Evolutionary conservation across 768 basidiomycete genomes (phyloP).

Genomic region (Calocybe gangraenosa): DNA sequence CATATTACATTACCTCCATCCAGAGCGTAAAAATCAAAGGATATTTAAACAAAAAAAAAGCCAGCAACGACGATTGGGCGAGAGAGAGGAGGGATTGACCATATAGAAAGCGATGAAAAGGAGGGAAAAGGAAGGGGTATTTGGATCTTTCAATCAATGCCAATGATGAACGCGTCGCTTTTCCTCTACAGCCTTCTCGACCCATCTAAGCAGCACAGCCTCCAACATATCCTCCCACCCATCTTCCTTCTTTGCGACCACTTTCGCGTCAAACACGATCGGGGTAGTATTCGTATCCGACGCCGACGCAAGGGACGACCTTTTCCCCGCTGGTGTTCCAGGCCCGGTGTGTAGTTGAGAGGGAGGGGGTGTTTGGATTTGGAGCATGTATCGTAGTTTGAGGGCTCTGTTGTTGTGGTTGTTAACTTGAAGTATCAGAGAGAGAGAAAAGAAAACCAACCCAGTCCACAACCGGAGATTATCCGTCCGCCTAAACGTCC

Average conservation of each 20-base stretch:
- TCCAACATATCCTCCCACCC: constrained; percentile 86
- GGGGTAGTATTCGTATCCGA: no score
- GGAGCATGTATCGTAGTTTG: constrained; percentile 77
- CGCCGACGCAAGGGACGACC: no score
- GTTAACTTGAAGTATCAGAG: constrained; percentile 19
- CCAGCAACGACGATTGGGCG: no score
- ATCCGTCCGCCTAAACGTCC: constrained; percentile 85
- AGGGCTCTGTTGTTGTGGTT: no score
- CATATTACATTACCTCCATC: no score
- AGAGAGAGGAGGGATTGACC: no score
- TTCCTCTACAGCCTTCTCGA: constrained; percentile 67
- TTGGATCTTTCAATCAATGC: no score
- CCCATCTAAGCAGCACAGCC: constrained; percentile 58
- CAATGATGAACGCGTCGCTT: constrained; percentile 26
- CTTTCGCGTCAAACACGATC: constrained; percentile 65
- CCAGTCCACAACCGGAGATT: constrained; percentile 84
- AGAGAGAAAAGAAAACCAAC: constrained; percentile 38
- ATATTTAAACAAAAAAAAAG: no score
- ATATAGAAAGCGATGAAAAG: no score
- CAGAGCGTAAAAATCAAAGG: no score
- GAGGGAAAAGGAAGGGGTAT: no score
- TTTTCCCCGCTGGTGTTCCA: constrained; percentile 9
- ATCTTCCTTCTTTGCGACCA: constrained; percentile 67
- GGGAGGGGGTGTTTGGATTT: constrained; percentile 53
- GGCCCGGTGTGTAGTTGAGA: constrained; percentile 19